Evolutionary conservation across 352 stramenopile species (phyloP).

Genomic region (Phytophthora rubi): DNA sequence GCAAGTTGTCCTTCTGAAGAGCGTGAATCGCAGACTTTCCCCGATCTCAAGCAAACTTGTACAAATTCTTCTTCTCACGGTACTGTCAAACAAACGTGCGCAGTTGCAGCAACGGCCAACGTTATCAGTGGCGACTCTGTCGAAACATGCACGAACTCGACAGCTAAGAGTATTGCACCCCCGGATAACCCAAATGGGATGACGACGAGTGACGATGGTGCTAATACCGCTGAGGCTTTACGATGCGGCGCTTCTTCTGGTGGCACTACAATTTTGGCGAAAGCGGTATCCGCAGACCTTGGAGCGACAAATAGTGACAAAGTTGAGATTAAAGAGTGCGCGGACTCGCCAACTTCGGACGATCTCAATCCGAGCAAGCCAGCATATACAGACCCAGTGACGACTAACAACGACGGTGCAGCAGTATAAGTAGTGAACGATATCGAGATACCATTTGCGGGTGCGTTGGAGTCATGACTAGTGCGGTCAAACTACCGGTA

Average conservation of each 20-base stretch:
- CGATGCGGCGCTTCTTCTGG: not conserved
- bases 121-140: not conserved
- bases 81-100: not conserved
- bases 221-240: not conserved
- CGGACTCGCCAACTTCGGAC: not conserved
- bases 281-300: not conserved
- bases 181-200: not conserved
- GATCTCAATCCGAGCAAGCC: not conserved
- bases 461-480: slow-evolving; percentile 1
- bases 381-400: slow-evolving; percentile 9
- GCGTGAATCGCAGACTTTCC: not conserved
- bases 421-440: slow-evolving; percentile 22
- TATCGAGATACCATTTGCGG: slow-evolving; percentile 16
- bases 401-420: slow-evolving; percentile 11
- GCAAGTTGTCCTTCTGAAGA: not conserved
- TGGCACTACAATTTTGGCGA: not conserved
- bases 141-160: not conserved
- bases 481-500: not conserved
- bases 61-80: not conserved
- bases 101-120: not conserved
- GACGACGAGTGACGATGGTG: not conserved
- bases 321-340: not conserved
- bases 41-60: not conserved
- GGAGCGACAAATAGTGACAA: not conserved
- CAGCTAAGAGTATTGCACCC: not conserved